phyloP scores from a whole-genome alignment of 179 eudicot species.

The Dionaea muscipula region DNA sequence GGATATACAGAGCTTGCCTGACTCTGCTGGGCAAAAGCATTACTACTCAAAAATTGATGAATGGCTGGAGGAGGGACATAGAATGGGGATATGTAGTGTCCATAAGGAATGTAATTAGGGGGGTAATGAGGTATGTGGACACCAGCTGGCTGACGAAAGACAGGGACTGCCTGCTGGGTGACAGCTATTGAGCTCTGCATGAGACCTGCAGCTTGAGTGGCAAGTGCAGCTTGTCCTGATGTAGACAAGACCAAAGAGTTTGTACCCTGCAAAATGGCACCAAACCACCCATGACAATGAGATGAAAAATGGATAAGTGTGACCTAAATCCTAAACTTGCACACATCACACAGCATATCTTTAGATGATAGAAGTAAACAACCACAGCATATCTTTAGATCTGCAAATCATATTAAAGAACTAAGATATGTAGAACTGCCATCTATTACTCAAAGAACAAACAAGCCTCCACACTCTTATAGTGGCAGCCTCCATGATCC shows the following conservation, averaged over 20 bases:
- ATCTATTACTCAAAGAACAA: not conserved
- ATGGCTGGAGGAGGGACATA: conserved; percentile 56
- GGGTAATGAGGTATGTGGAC: conserved; percentile 62
- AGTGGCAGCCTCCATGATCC: no score
- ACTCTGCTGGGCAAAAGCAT: conserved; percentile 64
- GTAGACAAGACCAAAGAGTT: conserved; percentile 33
- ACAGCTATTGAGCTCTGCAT: conserved; percentile 47
- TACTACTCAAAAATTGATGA: conserved; percentile 58
- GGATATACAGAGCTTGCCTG: conserved; percentile 55
- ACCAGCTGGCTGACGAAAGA: conserved; percentile 64
- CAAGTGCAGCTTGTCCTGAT: conserved; percentile 38
- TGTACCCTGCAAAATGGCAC: conserved; percentile 35
- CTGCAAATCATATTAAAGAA: no score
- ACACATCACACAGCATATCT: no score
- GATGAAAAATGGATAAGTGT: not conserved
- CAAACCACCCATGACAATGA: not conserved
- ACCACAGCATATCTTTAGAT: no score
- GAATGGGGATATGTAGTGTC: conserved; percentile 52
- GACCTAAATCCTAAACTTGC: no score
- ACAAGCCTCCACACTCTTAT: no score
- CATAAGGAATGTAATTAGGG: conserved; percentile 57
- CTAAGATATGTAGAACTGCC: not conserved
- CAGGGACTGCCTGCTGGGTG: conserved; percentile 51
- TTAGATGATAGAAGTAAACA: no score
- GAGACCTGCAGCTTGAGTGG: conserved; percentile 50